Conservation (phyloP, 176 grass and related monocot species). For the Bothriochloa decipiens region DNA sequence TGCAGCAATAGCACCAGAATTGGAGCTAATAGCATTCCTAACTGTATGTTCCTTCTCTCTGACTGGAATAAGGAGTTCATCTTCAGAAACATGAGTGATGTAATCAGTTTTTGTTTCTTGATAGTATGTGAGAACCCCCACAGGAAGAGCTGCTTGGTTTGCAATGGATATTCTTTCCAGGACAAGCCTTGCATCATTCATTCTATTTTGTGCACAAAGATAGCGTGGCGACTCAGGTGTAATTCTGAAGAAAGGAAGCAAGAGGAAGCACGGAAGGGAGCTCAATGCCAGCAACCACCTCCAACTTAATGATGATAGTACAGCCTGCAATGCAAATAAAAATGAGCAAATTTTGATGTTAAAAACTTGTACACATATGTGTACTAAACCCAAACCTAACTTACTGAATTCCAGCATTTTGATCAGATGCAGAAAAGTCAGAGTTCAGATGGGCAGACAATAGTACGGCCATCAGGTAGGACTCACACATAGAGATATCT, state of each 20-base stretch:
- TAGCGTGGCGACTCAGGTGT: slow-evolving; percentile 83
- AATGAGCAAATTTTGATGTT: background rate
- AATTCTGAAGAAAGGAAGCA: slow-evolving; percentile 68
- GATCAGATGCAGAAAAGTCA: background rate
- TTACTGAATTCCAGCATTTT: background rate
- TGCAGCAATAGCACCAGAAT: slow-evolving; percentile 39
- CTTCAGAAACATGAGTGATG: slow-evolving; percentile 43
- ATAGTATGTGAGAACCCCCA: slow-evolving; percentile 63
- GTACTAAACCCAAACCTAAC: background rate
- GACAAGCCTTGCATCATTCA: slow-evolving; percentile 52
- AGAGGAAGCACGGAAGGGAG: slow-evolving; percentile 71
- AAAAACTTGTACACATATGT: background rate
- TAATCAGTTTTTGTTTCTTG: slow-evolving; percentile 37
- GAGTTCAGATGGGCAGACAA: slow-evolving; percentile 10
- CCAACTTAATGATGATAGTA: slow-evolving; percentile 63
- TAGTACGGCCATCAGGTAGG: background rate
- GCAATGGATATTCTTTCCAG: slow-evolving; percentile 72
- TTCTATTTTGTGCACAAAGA: slow-evolving; percentile 68
- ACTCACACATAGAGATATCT: background rate
- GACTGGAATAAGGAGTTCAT: slow-evolving; percentile 42
- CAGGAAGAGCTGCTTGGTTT: slow-evolving; percentile 61
- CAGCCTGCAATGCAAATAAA: slow-evolving; percentile 46
- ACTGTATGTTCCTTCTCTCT: slow-evolving; percentile 28
- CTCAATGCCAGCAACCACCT: slow-evolving; percentile 78
- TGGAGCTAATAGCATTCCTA: slow-evolving; percentile 38